phyloP scores from a whole-genome alignment of 805 yeast genomes.

The Saccharomyces kudriavzevii region DNA sequence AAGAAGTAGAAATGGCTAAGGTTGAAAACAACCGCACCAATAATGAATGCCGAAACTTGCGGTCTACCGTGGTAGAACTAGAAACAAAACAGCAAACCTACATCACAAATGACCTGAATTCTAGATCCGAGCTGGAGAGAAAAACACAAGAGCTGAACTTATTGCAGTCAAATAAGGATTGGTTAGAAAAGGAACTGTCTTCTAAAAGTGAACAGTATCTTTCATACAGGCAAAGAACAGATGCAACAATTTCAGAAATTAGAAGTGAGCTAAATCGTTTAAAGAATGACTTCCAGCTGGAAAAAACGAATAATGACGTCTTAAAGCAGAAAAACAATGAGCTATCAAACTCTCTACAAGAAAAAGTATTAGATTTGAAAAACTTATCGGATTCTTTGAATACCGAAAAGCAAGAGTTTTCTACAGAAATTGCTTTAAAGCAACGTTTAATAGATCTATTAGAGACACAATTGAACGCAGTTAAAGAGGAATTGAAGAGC shows the following conservation, averaged over 20 bases:
- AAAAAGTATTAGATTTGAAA: constrained; percentile 36
- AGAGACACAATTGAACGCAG: constrained; percentile 26
- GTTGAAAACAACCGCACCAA: constrained; percentile 10
- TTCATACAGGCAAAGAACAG: constrained; percentile 20
- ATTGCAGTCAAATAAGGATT: constrained; percentile 34
- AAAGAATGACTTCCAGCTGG: constrained; percentile 23
- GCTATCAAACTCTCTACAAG: constrained; percentile 33
- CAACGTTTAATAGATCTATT: constrained; percentile 47
- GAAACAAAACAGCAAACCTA: constrained; percentile 31
- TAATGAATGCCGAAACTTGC: constrained; percentile 29
- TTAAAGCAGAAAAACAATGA: constrained; percentile 32
- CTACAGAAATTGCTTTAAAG: constrained; percentile 49
- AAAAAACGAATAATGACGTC: constrained; percentile 28
- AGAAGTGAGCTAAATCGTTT: constrained; percentile 48
- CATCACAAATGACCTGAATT: constrained; percentile 24
- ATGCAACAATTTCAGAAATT: constrained; percentile 53
- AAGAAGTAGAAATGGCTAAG: constrained; percentile 17
- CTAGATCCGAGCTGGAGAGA: constrained; percentile 31
- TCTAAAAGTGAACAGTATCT: constrained; percentile 28
- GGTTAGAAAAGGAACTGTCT: constrained; percentile 36
- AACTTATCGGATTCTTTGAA: constrained; percentile 37
- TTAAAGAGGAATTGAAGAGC: constrained; percentile 41
- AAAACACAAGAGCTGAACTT: constrained; percentile 37
- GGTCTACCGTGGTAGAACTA: constrained; percentile 31
- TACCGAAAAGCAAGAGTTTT: constrained; percentile 39